Percentiles rank a stretch among this genome's conserved stretches.
Evolutionary conservation across 139 green algal genomes (phyloP).

Genomic region (Picocystis salinarum): DNA sequence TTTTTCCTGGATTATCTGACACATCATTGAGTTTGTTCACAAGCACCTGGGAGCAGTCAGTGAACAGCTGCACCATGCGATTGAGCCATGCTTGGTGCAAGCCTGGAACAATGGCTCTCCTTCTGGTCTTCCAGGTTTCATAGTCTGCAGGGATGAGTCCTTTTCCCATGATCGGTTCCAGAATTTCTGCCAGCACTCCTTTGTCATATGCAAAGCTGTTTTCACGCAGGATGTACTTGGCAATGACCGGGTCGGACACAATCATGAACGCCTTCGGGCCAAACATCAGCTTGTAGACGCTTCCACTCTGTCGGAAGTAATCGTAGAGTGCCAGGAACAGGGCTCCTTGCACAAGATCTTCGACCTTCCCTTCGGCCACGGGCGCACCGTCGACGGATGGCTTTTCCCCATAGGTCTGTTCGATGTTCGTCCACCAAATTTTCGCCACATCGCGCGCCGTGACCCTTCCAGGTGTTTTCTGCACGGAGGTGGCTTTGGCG

Average conservation of each 20-base stretch:
- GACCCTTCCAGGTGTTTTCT: too few relatives aligned
- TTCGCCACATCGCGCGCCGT: too few relatives aligned
- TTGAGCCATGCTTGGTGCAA: conserved; percentile 93
- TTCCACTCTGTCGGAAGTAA: conserved; percentile 31
- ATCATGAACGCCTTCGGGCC: conserved; percentile 96
- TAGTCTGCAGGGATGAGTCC: conserved; percentile 85
- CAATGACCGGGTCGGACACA: conserved; percentile 86
- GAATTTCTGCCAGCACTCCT: conserved; percentile 92
- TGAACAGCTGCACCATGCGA: conserved; percentile 72
- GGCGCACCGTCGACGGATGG: too few relatives aligned
- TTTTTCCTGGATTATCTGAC: background rate
- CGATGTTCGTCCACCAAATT: too few relatives aligned
- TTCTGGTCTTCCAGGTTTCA: conserved; percentile 68
- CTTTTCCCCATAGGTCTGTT: too few relatives aligned
- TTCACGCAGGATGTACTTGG: conserved; percentile 72
- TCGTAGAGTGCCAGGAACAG: background rate
- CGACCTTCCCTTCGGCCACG: background rate
- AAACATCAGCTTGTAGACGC: conserved; percentile 93
- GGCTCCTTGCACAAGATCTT: background rate
- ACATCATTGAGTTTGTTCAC: conserved; percentile 44
- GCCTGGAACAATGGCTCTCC: conserved; percentile 72
- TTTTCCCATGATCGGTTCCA: conserved; percentile 99
- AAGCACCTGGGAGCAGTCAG: conserved; percentile 30
- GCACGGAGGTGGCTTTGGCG: too few relatives aligned
- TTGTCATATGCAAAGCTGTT: conserved; percentile 91